Evolutionary conservation across 257 asterid species (phyloP), one percentile per base, ranked within the genome.

Genomic region (Apocynum venetum): DNA sequence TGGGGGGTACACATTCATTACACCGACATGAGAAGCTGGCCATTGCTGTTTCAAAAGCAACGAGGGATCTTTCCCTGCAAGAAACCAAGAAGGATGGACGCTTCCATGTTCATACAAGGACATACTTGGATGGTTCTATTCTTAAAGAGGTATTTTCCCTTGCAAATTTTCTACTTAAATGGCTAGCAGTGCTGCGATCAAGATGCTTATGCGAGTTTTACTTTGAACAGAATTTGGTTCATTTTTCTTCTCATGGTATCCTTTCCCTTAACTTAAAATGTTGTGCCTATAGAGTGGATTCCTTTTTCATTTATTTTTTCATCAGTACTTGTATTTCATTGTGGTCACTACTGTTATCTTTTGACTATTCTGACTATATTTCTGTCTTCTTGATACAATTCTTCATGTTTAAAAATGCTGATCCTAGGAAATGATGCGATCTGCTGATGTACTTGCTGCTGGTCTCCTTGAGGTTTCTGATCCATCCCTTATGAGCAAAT

Each of bases 401-500:
- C 69, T 56, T 73, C 78, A 59, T 79, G 61, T 59, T 70, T 41
- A 59, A 71, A 73, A 84, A n/a, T 53, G 57, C 80, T 83, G 71
- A 80, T 79, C 82, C 77, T 86, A 93, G 99, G 99, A 96, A 86
- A 96, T 96, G 99, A 97, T 90, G 75, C 89, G 97, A 69, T 96
- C 99, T n/a, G 97, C 98, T 36, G 99, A 96, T 87, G 97, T 96
- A 70, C 97, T 96, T 78, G 97, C 99, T 46, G 98, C 99, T 2
- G 99, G 99, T 84, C 86, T 96, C 83, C 99, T 96, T 71, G 99
- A 96, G 82, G 89, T 91, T 80, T 88, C 98, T 71, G 97, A 96
- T 83, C 97, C 98, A 77, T 78, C 82, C 61, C 98, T 96, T 82
- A 86, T 97, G 6, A 90, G 85, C 86, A 90, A 86, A 91, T 96